Base-by-base conservation (phyloP, 2,329 filamentous ascomycete genomes). In the Venturia carpophila region DNA sequence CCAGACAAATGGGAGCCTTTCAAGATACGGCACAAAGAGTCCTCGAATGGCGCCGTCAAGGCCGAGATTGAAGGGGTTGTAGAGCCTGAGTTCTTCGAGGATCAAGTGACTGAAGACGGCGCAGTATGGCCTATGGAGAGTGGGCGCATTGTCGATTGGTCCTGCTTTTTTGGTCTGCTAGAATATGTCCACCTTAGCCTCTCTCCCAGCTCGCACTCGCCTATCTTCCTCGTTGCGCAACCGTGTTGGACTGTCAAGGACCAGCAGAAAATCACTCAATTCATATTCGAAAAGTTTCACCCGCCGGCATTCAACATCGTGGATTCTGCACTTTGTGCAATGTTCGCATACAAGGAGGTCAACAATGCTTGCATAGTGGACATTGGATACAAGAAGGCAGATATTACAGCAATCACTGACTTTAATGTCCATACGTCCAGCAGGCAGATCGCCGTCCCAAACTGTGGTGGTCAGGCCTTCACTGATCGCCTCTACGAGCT, bases 251-350 rank as follows among this genome's bases (percentile, higher is more conserved):
- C 91, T 4, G 86, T 89, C 10, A 87, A 89, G 68, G 92, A 97
- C 75, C 88, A 88, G 73, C 93, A 97, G 77, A 84, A 84, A 47
- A 87, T 99, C 69, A 90, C 92, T 17, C 91, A 94, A 68, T 99
- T 96, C 79, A 86, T 97, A 69, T 99, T 99, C 72, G 94, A 99
- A 77, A 95, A 94, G 77, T 96, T 96, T 73, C 94, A 93, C 79
- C 94, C 91, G 0, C 94, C 94, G 0, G 92, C 91, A 0, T 89
- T 99, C 63, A 92, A 89, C 70, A 83, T 97, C 68, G 88, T 99
- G 79, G 90, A 97, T 76, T 89, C 91, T 70, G 92, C 91, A 3
- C 97, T 95, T 72, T 92, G 91, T 13, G 83, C 65, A 17, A 52
- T 66, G 49, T 66, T 42, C 17, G 58, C 64, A 21, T 49, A 66